Conservation (phyloP, 2,329 filamentous ascomycete genomes). For the Torrubiellomyces zombiae region DNA sequence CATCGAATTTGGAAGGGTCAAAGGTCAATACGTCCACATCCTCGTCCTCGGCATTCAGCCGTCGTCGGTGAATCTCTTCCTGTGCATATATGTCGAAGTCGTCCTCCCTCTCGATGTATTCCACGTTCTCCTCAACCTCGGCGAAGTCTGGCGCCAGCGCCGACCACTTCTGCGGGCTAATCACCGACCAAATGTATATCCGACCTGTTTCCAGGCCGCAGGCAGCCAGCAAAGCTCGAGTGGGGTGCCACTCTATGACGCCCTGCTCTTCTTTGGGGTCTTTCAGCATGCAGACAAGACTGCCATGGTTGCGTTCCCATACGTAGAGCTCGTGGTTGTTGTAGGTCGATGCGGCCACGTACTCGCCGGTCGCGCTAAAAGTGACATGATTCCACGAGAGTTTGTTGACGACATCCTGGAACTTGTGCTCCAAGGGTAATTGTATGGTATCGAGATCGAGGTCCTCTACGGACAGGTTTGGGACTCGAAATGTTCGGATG, state of each 20-base stretch:
- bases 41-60: conserved; percentile 84
- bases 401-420: conserved; percentile 91
- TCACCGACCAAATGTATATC: conserved; percentile 92
- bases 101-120: conserved; percentile 89
- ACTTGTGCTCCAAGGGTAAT: conserved; percentile 89
- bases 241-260: conserved; percentile 93
- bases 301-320: conserved; percentile 89
- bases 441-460: conserved; percentile 75
- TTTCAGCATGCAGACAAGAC: conserved; percentile 89
- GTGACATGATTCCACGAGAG: conserved; percentile 95
- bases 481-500: conserved; percentile 80
- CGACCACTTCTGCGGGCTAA: conserved; percentile 92
- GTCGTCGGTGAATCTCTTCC: conserved; percentile 82
- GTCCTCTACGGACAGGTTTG: conserved; percentile 51
- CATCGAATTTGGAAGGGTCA: conserved; percentile 46
- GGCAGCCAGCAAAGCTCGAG: conserved; percentile 70
- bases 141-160: conserved; percentile 91
- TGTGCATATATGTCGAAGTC: conserved; percentile 96
- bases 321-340: conserved; percentile 99
- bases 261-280: conserved; percentile 93
- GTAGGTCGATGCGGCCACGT: conserved; percentile 88
- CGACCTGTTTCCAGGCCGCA: conserved; percentile 85
- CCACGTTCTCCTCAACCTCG: conserved; percentile 95
- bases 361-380: conserved; percentile 86
- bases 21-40: conserved; percentile 77